phyloP scores from a whole-genome alignment of 441 rosid genomes.

The Brassica balearica region DNA sequence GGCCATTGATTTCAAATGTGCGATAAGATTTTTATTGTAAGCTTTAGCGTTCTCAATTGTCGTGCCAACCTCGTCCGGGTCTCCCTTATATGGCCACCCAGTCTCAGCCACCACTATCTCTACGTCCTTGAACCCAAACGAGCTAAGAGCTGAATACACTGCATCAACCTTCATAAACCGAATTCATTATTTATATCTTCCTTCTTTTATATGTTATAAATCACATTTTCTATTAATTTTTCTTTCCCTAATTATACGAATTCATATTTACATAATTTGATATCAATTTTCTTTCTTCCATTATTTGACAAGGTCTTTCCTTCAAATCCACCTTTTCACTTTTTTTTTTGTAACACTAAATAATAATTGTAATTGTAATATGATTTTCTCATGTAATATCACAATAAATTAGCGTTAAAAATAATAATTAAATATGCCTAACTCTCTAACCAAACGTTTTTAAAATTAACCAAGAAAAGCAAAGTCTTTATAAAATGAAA shows the following conservation, averaged over 20 bases:
- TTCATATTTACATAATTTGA: constrained; percentile 4
- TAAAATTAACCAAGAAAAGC: not conserved
- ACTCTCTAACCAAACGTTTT: not conserved
- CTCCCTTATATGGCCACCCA: constrained; percentile 98
- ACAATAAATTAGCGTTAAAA: no score
- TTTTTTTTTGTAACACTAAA: no score
- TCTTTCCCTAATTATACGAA: not conserved
- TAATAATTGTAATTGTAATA: no score
- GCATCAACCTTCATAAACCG: constrained; percentile 70
- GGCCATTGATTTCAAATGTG: constrained; percentile 77
- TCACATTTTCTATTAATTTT: not conserved
- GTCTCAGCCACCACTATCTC: constrained; percentile 94
- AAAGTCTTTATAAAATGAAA: not conserved
- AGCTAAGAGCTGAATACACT: constrained; percentile 64
- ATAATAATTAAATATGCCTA: not conserved
- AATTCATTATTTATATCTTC: not conserved
- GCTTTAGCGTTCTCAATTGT: constrained; percentile 83
- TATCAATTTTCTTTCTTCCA: not conserved
- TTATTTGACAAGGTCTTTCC: constrained; percentile 19
- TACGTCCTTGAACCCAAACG: constrained; percentile 70
- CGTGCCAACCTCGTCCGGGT: constrained; percentile 68
- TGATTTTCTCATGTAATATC: no score
- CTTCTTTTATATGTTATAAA: not conserved
- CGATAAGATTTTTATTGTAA: constrained; percentile 80
- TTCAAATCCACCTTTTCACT: not conserved